Conservation (phyloP, 805 yeast genomes). For the Hermanozyma aechmeae region DNA sequence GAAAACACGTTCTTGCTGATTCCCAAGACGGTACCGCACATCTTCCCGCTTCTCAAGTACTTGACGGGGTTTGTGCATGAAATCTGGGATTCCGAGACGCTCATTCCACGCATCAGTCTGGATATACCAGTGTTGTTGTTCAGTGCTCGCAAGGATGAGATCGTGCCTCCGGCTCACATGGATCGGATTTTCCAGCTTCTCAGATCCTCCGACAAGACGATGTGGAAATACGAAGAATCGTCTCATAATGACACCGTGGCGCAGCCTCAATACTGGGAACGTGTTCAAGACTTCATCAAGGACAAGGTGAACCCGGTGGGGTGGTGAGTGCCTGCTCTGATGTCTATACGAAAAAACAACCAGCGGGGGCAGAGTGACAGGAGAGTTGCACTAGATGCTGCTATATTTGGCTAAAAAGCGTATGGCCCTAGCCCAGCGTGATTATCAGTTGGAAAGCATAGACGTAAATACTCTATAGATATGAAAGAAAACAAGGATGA, state of each 20-base stretch:
- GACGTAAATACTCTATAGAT: no score
- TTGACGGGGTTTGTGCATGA: constrained; percentile 57
- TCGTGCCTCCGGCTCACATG: constrained; percentile 86
- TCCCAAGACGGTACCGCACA: constrained; percentile 59
- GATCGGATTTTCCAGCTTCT: background rate
- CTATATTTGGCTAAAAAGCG: no score
- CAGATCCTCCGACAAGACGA: background rate
- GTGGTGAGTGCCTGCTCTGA: no score
- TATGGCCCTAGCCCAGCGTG: no score
- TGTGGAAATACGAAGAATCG: background rate
- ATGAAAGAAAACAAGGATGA: no score
- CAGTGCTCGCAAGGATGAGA: constrained; percentile 73
- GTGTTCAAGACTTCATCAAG: background rate
- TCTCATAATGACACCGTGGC: background rate
- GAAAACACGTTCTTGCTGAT: constrained; percentile 84
- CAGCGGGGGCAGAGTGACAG: no score
- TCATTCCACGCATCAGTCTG: constrained; percentile 41
- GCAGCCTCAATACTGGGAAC: background rate
- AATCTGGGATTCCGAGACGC: constrained; percentile 69
- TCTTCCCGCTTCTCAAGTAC: constrained; percentile 58
- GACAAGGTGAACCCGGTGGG: background rate
- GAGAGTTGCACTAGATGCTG: no score
- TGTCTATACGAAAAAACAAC: no score
- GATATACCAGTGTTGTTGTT: constrained; percentile 61
- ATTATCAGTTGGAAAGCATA: no score